phyloP scores from a whole-genome alignment of 1,284 basidiomycete genomes.

The Boletus subluridellus region DNA sequence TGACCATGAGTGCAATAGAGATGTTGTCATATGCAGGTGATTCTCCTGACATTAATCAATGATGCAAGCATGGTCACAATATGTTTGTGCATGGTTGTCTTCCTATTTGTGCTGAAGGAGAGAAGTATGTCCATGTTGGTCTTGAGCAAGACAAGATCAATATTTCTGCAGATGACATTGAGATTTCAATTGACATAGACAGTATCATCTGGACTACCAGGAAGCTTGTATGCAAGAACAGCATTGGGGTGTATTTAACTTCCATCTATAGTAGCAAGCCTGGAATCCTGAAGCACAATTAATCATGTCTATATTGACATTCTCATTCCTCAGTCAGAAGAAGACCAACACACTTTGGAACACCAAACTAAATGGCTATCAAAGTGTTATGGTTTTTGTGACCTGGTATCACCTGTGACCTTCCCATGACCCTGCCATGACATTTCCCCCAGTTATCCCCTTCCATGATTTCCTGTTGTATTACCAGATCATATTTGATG shows the following conservation, averaged over 20 bases:
- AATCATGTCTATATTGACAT: conserved; percentile 15
- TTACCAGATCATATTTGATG: too few relatives aligned
- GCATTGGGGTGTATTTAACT: conserved; percentile 1
- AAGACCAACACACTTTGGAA: neutral
- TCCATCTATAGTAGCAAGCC: conserved; percentile 2
- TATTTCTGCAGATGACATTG: neutral
- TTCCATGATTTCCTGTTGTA: too few relatives aligned
- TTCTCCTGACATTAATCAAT: too few relatives aligned
- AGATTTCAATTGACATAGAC: conserved; percentile 14
- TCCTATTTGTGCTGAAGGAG: neutral
- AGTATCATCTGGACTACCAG: conserved; percentile 18
- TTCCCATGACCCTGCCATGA: too few relatives aligned
- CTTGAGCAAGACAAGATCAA: conserved; percentile 3
- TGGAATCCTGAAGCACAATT: conserved; percentile 10
- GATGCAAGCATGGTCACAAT: neutral
- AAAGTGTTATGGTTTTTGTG: too few relatives aligned
- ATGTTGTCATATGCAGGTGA: conserved; percentile 7
- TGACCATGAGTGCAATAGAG: conserved; percentile 5
- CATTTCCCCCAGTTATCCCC: too few relatives aligned
- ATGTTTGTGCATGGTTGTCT: conserved; percentile 5
- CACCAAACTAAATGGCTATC: conserved; percentile 7
- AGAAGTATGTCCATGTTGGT: conserved; percentile 2
- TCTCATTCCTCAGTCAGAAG: conserved; percentile 11
- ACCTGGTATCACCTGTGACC: too few relatives aligned
- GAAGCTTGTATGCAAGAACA: neutral